These are phyloP conservation scores for Aspergillus bombycis DNA, from an alignment of 2,329 filamentous ascomycete species.

Conservation along the genomic window DNA sequence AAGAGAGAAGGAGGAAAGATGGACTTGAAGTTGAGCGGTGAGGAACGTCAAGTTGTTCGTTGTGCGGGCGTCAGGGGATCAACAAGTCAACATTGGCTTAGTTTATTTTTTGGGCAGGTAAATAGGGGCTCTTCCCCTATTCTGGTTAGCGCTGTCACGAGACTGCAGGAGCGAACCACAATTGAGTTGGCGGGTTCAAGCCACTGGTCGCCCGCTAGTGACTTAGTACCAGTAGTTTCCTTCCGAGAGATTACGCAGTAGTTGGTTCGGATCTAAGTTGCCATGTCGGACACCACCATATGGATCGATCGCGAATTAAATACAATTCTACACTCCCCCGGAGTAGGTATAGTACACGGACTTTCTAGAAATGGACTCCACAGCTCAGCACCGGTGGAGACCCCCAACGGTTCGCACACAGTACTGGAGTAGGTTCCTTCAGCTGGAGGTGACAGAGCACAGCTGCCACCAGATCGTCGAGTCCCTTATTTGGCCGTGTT, in stretches of 20 bases:
- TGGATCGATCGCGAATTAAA: neutral
- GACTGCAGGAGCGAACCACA: constrained; percentile 35
- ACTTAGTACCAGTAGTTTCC: neutral
- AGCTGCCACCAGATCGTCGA: neutral
- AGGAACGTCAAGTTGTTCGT: constrained; percentile 25
- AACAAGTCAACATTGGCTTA: constrained; percentile 13
- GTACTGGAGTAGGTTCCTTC: neutral
- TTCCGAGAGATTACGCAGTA: neutral
- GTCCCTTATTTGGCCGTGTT: constrained; percentile 28
- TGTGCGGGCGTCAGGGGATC: constrained; percentile 31
- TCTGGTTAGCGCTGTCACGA: constrained; percentile 33
- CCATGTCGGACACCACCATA: neutral
- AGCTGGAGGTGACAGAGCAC: neutral
- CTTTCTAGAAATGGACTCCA: neutral
- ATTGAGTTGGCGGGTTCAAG: constrained; percentile 9
- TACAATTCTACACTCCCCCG: neutral
- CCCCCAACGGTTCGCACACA: neutral
- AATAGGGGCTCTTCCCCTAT: constrained; percentile 26
- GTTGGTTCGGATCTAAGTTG: neutral
- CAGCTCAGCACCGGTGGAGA: neutral
- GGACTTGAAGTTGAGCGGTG: constrained; percentile 20
- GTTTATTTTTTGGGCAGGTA: constrained; percentile 22
- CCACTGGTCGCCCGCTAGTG: neutral
- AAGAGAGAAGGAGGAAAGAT: constrained; percentile 29
- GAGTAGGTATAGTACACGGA: neutral